These are phyloP conservation scores for Venturia carpophila DNA, from an alignment of 2,329 filamentous ascomycete genomes.

Conservation along the genomic window DNA sequence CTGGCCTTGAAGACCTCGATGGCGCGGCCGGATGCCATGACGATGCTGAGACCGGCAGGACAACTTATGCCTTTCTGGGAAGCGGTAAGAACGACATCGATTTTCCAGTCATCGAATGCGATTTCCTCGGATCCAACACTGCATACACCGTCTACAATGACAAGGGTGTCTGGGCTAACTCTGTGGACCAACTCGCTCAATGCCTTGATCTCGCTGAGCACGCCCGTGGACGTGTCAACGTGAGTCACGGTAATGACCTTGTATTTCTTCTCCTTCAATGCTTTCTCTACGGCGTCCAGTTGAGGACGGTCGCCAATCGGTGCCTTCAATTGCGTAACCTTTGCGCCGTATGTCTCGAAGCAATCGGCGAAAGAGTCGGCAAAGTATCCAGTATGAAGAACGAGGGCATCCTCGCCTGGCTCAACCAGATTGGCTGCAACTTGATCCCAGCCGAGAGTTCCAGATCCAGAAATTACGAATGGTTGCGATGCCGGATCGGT, in stretches of 20 bases:
- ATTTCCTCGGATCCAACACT: constrained; percentile 95
- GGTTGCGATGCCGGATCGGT: constrained; percentile 75
- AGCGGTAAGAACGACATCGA: constrained; percentile 89
- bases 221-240: constrained; percentile 94
- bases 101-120: constrained; percentile 86
- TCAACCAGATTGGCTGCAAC: constrained; percentile 91
- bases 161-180: constrained; percentile 82
- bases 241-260: constrained; percentile 93
- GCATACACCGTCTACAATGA: constrained; percentile 94
- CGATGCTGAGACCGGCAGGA: constrained; percentile 86
- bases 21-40: constrained; percentile 85
- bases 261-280: constrained; percentile 83
- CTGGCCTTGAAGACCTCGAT: constrained; percentile 72
- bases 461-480: constrained; percentile 87
- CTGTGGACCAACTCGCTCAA: constrained; percentile 74
- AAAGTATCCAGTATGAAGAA: constrained; percentile 96
- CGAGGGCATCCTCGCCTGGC: constrained; percentile 79
- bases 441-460: constrained; percentile 93
- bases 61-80: constrained; percentile 96
- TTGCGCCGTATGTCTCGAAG: constrained; percentile 81
- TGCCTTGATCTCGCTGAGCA: constrained; percentile 81
- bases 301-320: constrained; percentile 83
- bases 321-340: constrained; percentile 81
- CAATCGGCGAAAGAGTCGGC: constrained; percentile 91
- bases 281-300: constrained; percentile 78